Evolutionary conservation across 2,329 filamentous ascomycete genomes (phyloP), one percentile per base, ranked within the genome.

Genomic region (Cercospora sp.): DNA sequence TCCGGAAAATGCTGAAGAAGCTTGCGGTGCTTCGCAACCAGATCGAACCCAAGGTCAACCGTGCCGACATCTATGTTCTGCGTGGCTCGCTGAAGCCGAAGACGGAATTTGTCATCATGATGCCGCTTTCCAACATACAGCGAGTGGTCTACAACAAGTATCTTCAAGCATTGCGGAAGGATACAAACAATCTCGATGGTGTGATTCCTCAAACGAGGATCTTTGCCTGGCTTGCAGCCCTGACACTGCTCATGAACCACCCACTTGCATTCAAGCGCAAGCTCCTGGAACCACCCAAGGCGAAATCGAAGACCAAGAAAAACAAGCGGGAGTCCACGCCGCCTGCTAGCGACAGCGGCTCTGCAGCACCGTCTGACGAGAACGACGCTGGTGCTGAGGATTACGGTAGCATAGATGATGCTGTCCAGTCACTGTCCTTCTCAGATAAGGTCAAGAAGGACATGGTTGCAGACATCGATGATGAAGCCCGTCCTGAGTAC

Each of bases 31-130:
- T 97, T 31, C 92, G 91, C 73, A 80, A 85, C 26, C 89, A 90
- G 53, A 87, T 97, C 23, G 86, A 86, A 1, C 91, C 92, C 5
- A 96, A 96, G 78, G 88, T 97, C 16, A 84, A 94, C 74, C 88
- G 94, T 30, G 88, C 86, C 7, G 92, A 91, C 61, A 90, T 93
- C 68, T 85, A 85, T 2, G 88, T 85, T 5, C 82, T 97, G 53
- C 85, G 86, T 69, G 82, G 88, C 12, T 87, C 89, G 45, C 82
- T 97, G 53, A 91, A 91, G 2, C 81, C 83, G 0, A 97, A 97
- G 77, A 86, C 85, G 7, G 94, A 97, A 75, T 97, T 94, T 75
- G 86, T 96, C 31, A 85, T 97, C 63, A 91, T 85, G 3, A 82
- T 97, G 5, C 87, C 90, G 6, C 81, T 95, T 10, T 92, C 91